Percentiles rank a stretch among this genome's conserved stretches.
phyloP scores from a whole-genome alignment of 2,329 filamentous ascomycete genomes.

The Aspergillus pseudoglaucus region DNA sequence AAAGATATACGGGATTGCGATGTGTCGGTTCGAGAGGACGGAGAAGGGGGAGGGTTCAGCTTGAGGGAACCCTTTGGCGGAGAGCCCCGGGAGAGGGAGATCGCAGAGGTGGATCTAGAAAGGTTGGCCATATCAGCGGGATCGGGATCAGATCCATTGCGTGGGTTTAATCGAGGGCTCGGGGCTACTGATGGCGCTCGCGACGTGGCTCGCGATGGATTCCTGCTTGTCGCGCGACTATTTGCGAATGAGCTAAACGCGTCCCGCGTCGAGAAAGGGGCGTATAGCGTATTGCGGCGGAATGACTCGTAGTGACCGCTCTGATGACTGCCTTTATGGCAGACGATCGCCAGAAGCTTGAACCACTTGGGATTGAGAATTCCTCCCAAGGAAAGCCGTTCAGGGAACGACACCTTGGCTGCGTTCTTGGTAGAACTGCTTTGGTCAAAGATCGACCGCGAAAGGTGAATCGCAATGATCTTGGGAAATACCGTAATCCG shows the following conservation, averaged over 20 bases:
- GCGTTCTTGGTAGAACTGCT: constrained; percentile 83
- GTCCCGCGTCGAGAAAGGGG: constrained; percentile 76
- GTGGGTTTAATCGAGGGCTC: constrained; percentile 40
- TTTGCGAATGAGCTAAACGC: constrained; percentile 69
- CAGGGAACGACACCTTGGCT: constrained; percentile 88
- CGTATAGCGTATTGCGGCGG: constrained; percentile 70
- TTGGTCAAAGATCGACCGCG: constrained; percentile 81
- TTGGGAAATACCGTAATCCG: constrained; percentile 83
- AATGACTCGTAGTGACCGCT: constrained; percentile 98
- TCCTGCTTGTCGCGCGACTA: constrained; percentile 53
- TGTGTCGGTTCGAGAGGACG: constrained; percentile 19
- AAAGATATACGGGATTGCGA: constrained; percentile 29
- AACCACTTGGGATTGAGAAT: constrained; percentile 73
- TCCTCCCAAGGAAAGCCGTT: constrained; percentile 74
- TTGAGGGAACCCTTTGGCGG: constrained; percentile 12
- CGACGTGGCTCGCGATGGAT: constrained; percentile 31
- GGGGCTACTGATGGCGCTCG: constrained; percentile 23
- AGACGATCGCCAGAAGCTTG: constrained; percentile 78
- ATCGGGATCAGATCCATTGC: constrained; percentile 25
- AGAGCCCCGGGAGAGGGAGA: constrained; percentile 27
- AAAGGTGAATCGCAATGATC: constrained; percentile 84
- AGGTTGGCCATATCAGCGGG: background rate
- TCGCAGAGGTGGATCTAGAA: constrained; percentile 21
- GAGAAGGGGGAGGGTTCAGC: constrained; percentile 11
- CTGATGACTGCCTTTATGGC: constrained; percentile 90